phyloP scores from a whole-genome alignment of 176 grass and related monocot genomes.

The Olyra latifolia region DNA sequence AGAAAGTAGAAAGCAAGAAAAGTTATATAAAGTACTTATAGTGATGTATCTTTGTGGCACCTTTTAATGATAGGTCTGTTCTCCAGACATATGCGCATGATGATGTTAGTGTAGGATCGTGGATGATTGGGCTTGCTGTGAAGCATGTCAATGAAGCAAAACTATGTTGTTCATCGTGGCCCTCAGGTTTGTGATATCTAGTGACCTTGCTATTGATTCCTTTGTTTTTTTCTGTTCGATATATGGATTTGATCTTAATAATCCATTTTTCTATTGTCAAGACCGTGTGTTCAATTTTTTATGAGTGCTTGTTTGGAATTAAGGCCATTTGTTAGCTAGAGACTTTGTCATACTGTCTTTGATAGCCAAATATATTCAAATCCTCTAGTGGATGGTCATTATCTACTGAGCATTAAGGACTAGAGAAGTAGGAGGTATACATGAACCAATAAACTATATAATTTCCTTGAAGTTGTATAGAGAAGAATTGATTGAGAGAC shows the following conservation, averaged over 20 bases:
- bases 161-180: conserved; percentile 93
- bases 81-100: conserved; percentile 94
- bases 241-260: neutral
- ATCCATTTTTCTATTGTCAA: conserved; percentile 17
- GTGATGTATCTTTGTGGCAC: conserved; percentile 23
- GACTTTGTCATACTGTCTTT: neutral
- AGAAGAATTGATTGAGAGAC: neutral
- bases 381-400: neutral
- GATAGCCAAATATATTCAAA: conserved; percentile 1
- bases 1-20: conserved; percentile 1
- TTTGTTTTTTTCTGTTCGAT: neutral
- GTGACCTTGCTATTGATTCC: conserved; percentile 14
- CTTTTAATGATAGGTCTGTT: conserved; percentile 52
- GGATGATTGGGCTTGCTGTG: conserved; percentile 93
- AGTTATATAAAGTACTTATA: conserved; percentile 1
- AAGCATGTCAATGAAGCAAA: conserved; percentile 96
- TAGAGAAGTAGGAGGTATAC: neutral
- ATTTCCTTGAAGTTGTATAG: neutral
- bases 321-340: neutral
- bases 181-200: conserved; percentile 60
- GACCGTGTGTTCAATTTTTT: neutral
- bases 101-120: conserved; percentile 96
- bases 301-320: neutral
- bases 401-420: neutral
- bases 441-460: neutral